Base-by-base conservation (phyloP, 208 protist genomes). In the Wallacemonas sp. region DNA sequence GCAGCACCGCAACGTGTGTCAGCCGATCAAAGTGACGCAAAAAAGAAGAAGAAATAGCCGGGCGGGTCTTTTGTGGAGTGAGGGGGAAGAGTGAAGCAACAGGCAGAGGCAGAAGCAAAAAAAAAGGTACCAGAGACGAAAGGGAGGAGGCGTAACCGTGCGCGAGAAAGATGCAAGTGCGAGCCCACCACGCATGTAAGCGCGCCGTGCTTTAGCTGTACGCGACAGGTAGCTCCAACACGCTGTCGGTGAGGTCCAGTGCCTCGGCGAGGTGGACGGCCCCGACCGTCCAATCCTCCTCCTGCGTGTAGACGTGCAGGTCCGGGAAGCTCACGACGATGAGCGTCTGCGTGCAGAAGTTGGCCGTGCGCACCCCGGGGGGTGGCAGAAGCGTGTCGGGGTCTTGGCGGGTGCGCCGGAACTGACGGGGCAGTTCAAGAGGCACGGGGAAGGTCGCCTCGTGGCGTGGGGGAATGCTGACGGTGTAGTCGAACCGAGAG, bases 351-450 rank as follows among this genome's bases (percentile, higher is more conserved):
- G 71, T 84, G 21, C 34, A 39, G 57, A 84, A 76, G 63, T 84
- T 87, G 3, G 77, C 74, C 33, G 81, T 87, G 17, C 71, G 74
- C 15, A 87, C 74, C 1, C 81, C 81, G 1, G 81, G 77, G 42
- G 81, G 81, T 1, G 81, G 81, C 45, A 83, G 54, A 42, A 81
- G 54, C 66, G 42, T 70, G 22, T 62, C 54, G 26, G 68, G 66
- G 52, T 85, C 79, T 5, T 63, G 66, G 36, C 53, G 57, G 57
- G 78, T 75, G 2, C 81, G 76, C 3, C 81, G 71, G 38, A 87
- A 87, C 41, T 72, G 68, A 38, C 62, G 68, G 32, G 74, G 71
- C 48, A 87, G 65, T 5, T 55, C 34, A 19, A 87, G 67, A 0
- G 59, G 58, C 24, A 70, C 73, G 10, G 74, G 71, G 36, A 83